phyloP scores from a whole-genome alignment of 768 basidiomycete genomes.

The Naganishia friedmannii region DNA sequence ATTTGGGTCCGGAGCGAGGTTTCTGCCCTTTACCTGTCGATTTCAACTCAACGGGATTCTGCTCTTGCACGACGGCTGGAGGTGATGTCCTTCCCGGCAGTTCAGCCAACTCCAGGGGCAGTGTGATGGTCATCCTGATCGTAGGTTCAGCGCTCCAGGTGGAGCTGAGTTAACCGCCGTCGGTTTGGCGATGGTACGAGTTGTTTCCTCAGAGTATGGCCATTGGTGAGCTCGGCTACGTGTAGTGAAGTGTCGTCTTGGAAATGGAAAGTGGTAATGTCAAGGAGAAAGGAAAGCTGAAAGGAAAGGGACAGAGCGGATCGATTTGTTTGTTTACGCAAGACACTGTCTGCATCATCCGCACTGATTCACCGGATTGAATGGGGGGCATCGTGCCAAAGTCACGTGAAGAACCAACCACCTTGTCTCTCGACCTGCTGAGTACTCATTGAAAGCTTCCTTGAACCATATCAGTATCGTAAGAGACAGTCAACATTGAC shows the following conservation, averaged over 20 bases:
- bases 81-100: neutral
- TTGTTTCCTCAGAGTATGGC: neutral
- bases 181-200: neutral
- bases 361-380: neutral
- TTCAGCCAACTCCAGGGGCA: slow-evolving; percentile 15
- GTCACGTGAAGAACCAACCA: neutral
- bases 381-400: neutral
- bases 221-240: neutral
- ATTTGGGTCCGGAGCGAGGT: neutral
- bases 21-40: neutral
- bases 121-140: slow-evolving; percentile 24
- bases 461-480: too few species aligned
- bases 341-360: neutral
- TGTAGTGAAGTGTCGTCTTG: neutral
- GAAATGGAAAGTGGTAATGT: neutral
- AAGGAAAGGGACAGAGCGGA: neutral
- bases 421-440: neutral
- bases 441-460: too few species aligned
- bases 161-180: neutral
- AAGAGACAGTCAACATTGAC: too few species aligned
- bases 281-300: neutral
- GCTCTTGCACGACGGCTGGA: neutral
- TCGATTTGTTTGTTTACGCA: neutral
- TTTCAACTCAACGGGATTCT: neutral
- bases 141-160: neutral